phyloP scores from a whole-genome alignment of 1,284 basidiomycete species.

The Cystobasidium sp. region DNA sequence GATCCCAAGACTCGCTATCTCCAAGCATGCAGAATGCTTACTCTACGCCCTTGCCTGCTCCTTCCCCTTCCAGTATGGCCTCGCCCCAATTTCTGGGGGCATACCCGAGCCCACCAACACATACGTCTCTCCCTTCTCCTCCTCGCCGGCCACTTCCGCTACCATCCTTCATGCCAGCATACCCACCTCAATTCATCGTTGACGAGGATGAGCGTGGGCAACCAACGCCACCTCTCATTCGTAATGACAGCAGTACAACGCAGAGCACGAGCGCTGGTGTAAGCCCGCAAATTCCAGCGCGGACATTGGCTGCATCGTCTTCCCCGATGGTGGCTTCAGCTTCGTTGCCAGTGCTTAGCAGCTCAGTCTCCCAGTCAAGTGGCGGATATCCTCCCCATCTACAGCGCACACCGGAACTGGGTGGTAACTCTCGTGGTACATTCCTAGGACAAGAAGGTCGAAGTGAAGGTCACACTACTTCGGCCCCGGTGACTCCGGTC shows the following conservation, averaged over 20 bases:
- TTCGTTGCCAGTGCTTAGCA: slow-evolving; percentile 19
- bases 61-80: slow-evolving; percentile 1
- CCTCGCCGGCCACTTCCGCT: slow-evolving; percentile 7
- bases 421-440: neutral
- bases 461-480: slow-evolving; percentile 23
- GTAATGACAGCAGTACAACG: slow-evolving; percentile 20
- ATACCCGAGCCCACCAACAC: slow-evolving; percentile 42
- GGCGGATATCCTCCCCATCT: neutral
- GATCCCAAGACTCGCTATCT: slow-evolving; percentile 17
- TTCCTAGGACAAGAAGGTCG: slow-evolving; percentile 28
- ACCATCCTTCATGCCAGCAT: slow-evolving; percentile 39
- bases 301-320: neutral
- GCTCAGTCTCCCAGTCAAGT: neutral
- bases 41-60: slow-evolving; percentile 10
- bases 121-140: slow-evolving; percentile 34
- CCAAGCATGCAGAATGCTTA: slow-evolving; percentile 11
- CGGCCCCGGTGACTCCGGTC: slow-evolving; percentile 35
- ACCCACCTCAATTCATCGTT: slow-evolving; percentile 29
- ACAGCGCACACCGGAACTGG: slow-evolving; percentile 30
- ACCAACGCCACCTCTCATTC: slow-evolving; percentile 20
- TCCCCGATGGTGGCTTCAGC: slow-evolving; percentile 10
- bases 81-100: slow-evolving; percentile 11
- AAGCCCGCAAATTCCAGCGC: neutral
- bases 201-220: slow-evolving; percentile 2
- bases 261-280: slow-evolving; percentile 13